Evolutionary conservation across 1,139 yeast species (phyloP), one percentile per base, ranked within the genome.

Genomic region (Nakaseomyces bracarensis): DNA sequence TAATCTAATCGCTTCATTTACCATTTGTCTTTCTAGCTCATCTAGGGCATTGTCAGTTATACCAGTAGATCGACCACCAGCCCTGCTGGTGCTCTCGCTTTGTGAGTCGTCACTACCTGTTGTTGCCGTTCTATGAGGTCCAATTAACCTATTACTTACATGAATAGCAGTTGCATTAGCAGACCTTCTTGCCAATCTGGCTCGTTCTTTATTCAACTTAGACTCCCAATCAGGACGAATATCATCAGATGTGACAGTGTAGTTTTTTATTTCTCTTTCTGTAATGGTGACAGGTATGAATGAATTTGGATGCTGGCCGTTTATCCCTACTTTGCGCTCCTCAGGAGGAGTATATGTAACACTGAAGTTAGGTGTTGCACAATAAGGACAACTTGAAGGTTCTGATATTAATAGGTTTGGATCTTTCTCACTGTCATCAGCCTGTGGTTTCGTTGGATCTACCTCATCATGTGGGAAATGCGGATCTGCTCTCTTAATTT

Each of bases 161-260:
- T 89, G 97, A 36, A 89, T 76, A 0, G 96, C 96, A 38, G 86
- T 84, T 1, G 97, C 97, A 14, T 95, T 86, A 0, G 96, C 97
- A 0, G 95, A 80, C 53, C 85, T 74, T 45, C 95, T 72, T 0
- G 95, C 96, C 36, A 86, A 67, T 52, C 79, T 81, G 46, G 79
- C 74, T 43, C 91, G 72, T 3, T 96, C 95, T 38, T 75, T 69
- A 13, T 71, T 68, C 43, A 91, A 70, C 52, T 79, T 82, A 9
- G 69, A 64, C 51, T 84, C 87, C 98, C 98, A 91, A 56, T 86
- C 95, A 1, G 98, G 97, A 42, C 96, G 71, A 36, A 91, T 83
- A 52, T 64, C 67, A 61, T 91, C 97, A 6, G 86, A 75, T 0
- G 93, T 77, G 18, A 87, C 71, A n/a, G 25, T 19, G 10, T 39